These are phyloP conservation scores for Ganoderma leucocontextum DNA, from an alignment of 1,284 basidiomycete species.

Conservation along the genomic window DNA sequence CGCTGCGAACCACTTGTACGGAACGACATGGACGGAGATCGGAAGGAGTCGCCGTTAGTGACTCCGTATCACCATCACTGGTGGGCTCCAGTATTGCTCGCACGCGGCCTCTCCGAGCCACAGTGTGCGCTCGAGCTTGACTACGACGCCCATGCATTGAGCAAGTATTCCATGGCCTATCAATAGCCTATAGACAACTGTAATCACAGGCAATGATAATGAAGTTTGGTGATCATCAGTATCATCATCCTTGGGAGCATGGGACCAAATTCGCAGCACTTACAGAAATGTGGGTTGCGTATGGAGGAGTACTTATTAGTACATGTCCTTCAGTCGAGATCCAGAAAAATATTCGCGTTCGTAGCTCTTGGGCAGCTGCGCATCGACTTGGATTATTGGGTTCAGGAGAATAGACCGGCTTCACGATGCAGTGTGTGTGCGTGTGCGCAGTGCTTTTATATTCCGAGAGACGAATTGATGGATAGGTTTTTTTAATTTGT, in stretches of 20 bases:
- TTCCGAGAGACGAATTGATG: no score
- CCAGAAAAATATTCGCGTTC: neutral
- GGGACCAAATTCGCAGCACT: neutral
- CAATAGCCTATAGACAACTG: neutral
- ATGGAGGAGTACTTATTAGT: neutral
- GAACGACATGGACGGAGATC: no score
- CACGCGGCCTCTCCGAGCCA: no score
- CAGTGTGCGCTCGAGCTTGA: no score
- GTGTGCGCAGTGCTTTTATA: no score
- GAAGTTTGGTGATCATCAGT: neutral
- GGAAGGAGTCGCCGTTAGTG: no score
- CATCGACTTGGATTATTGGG: no score
- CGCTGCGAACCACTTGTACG: neutral
- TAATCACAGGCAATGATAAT: neutral
- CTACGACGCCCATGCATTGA: neutral
- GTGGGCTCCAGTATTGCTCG: no score
- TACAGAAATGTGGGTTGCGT: neutral
- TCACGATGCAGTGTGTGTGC: no score
- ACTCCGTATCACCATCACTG: no score
- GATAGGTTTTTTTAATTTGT: no score
- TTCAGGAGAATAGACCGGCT: no score
- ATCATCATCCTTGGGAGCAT: neutral
- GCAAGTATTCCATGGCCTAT: neutral
- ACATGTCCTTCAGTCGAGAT: neutral
- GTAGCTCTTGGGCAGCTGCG: neutral